phyloP scores from a whole-genome alignment of 169 alveolate genomes.

The Cryptosporidium xiaoi region DNA sequence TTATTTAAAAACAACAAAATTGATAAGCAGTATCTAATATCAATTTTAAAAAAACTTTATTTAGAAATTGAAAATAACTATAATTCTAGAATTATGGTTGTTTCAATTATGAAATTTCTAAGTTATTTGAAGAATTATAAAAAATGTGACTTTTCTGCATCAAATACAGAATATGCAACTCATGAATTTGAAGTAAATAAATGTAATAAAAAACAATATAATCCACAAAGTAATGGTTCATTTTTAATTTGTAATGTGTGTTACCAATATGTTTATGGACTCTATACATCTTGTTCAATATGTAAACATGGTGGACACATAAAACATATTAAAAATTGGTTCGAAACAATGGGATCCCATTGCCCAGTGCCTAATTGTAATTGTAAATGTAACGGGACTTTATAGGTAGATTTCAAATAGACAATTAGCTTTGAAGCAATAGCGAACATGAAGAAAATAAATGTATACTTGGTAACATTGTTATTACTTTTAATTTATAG shows the following conservation, averaged over 20 bases:
- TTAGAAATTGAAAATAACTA: conserved; percentile 46
- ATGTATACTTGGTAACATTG: too few relatives aligned
- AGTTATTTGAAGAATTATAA: conserved; percentile 3
- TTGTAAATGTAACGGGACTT: conserved; percentile 19
- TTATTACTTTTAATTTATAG: too few relatives aligned
- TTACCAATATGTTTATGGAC: conserved; percentile 39
- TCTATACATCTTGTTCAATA: conserved; percentile 34
- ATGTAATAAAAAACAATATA: not conserved
- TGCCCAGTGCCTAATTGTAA: conserved; percentile 37
- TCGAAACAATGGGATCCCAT: not conserved
- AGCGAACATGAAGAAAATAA: too few relatives aligned
- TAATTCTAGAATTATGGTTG: conserved; percentile 25
- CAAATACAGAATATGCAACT: not conserved
- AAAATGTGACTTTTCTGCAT: not conserved
- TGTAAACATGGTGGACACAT: conserved; percentile 71
- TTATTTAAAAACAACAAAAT: not conserved
- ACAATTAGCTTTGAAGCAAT: too few relatives aligned
- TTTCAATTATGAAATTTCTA: conserved; percentile 20
- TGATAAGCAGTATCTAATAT: not conserved
- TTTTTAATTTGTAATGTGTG: conserved; percentile 19
- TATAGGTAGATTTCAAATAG: not conserved
- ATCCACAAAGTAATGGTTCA: not conserved
- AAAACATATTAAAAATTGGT: conserved; percentile 42
- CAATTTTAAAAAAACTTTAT: conserved; percentile 9
- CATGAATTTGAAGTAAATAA: not conserved